Conservation (phyloP, 2,329 filamentous ascomycete genomes). For the Hypoxylon sp. region DNA sequence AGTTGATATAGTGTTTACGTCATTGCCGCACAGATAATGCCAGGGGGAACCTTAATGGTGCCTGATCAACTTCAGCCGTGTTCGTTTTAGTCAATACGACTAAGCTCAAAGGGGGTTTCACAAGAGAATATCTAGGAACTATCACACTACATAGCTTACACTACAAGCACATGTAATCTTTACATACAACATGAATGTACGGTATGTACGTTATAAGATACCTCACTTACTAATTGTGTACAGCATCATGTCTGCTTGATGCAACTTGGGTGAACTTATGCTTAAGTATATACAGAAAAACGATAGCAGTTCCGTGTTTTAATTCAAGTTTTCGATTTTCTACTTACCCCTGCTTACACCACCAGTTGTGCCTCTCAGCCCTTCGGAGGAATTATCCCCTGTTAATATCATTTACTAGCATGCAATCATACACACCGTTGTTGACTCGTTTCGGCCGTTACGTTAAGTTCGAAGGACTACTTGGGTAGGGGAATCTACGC, state of each 20-base stretch:
- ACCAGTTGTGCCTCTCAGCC: constrained; percentile 22
- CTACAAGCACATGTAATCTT: neutral
- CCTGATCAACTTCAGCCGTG: constrained; percentile 26
- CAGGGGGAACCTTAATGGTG: constrained; percentile 39
- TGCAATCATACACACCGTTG: constrained; percentile 36
- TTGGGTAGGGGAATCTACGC: neutral
- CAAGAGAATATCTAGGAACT: constrained; percentile 27
- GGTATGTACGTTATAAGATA: too few species aligned
- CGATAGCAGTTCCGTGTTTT: constrained; percentile 30
- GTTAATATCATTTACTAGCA: constrained; percentile 27
- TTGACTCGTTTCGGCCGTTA: constrained; percentile 1
- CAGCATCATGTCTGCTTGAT: neutral
- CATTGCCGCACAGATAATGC: constrained; percentile 32
- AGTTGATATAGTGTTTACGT: constrained; percentile 29
- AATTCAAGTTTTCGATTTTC: constrained; percentile 38
- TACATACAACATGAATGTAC: too few species aligned
- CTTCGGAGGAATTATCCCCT: constrained; percentile 26
- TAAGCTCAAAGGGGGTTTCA: constrained; percentile 29
- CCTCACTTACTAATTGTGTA: too few species aligned
- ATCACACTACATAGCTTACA: constrained; percentile 17
- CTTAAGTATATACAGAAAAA: constrained; percentile 6
- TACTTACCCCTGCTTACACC: constrained; percentile 27
- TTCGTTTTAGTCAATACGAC: constrained; percentile 18
- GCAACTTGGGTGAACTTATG: neutral
- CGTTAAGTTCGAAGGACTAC: neutral